Evolutionary conservation across 1,284 basidiomycete species (phyloP).

Genomic region (Rhodotorula sp.): DNA sequence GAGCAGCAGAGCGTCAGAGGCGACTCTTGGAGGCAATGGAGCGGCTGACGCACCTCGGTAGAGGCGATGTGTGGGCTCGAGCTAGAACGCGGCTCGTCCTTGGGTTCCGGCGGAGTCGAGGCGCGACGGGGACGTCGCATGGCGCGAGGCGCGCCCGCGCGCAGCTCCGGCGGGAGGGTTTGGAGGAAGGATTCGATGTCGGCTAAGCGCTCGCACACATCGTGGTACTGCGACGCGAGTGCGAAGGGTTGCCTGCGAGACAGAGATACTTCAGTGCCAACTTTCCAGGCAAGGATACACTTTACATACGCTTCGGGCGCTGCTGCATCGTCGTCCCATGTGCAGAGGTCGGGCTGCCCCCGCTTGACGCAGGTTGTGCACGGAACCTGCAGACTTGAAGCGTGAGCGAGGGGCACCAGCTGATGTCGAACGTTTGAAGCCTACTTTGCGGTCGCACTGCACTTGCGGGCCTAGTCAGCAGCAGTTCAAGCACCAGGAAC

Average conservation of each 20-base stretch:
- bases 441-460: conserved; percentile 10
- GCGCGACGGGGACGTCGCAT: background rate
- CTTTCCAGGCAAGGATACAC: too few relatives aligned
- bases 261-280: too few relatives aligned
- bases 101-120: background rate
- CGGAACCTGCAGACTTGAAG: conserved; percentile 3
- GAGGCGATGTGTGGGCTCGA: too few relatives aligned
- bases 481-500: background rate
- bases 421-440: too few relatives aligned
- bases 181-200: conserved; percentile 24
- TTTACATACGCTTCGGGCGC: background rate
- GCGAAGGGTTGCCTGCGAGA: conserved; percentile 26
- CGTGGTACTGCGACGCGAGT: conserved; percentile 12
- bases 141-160: background rate
- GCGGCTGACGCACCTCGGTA: too few relatives aligned
- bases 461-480: too few relatives aligned
- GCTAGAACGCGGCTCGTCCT: too few relatives aligned
- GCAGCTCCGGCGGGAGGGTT: conserved; percentile 16
- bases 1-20: too few relatives aligned
- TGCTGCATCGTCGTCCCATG: conserved; percentile 17
- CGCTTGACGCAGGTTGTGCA: conserved; percentile 27
- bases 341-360: conserved; percentile 16
- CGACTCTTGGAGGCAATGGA: too few relatives aligned
- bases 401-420: too few relatives aligned
- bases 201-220: conserved; percentile 11